Evolutionary conservation across 768 basidiomycete species (phyloP), one percentile per base, ranked within the genome.

Genomic region (Trametes cubensis): DNA sequence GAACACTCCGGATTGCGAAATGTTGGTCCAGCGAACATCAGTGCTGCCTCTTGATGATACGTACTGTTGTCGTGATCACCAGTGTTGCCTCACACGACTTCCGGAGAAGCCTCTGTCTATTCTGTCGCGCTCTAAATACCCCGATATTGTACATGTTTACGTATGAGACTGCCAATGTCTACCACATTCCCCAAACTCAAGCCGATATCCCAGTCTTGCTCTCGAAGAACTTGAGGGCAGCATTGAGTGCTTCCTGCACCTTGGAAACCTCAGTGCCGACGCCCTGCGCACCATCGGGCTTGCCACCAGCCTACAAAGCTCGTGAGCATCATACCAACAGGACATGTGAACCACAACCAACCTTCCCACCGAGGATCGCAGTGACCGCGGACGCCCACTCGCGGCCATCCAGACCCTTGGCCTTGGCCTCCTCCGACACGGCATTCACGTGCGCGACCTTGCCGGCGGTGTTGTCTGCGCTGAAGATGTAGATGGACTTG

Each of bases 391-490:
- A 75, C 25, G 95, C 90, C 97, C 97, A 99, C n/a, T 75, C 78
- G 63, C 94, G 89, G 23, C 91, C 95, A 72, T 95, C 92, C 50
- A 91, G 79, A 15, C 87, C 87, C 64, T 84, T 82, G 30, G 78
- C 77, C 71, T 89, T 90, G 1, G 75, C 71, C 3, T 81, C 79
- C 14, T 88, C 80, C 0, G 89, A 85, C 46, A 98, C 81, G 67
- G 82, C 88, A 76, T 98, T 98, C 60, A 88, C 87, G 72, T 98
- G 95, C 14, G 88, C 87, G 63, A 98, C 86, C 73, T 90, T 96
- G 60, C 81, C 82, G 45, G 79, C 81, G 57, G 85, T 84, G 0
- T 69, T 58, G 67, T 97, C 93, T 18, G 84, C 78, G 69, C 89
- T 93, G 79, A 98, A 90, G 17, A 98, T 84, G 74, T 98, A 98